Base-by-base conservation (phyloP, 2,329 filamentous ascomycete species). In the Didymella pomorum region DNA sequence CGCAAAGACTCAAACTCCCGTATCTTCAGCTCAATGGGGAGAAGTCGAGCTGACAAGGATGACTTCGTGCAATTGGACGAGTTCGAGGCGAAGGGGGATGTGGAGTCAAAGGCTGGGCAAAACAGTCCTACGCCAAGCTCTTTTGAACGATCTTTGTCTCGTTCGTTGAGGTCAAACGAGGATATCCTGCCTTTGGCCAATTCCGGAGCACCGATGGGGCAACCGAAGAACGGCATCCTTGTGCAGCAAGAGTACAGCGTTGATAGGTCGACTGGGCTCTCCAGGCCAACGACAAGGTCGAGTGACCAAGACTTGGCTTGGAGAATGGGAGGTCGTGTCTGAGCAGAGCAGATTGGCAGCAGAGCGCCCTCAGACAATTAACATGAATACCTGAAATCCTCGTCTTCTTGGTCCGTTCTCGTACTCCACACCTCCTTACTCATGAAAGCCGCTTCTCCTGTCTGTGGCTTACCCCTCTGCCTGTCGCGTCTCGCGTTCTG, bases 401-500 rank as follows among this genome's bases (percentile, higher is more conserved):
- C 25, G 16, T 51, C 46, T 18, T 56, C 18, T 3, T 41, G 26
- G 21, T 56, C 46, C 18, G 46, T 56, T 26, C 41, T 23, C 2
- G 46, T 56, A 2, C 18, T 44, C 46, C 53, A 56, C 1, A 23
- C 33, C 20, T 42, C 46, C 20, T 50, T 46, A 14, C 46, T 56
- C 46, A 51, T 50, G 9, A 51, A 56, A 1, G 23, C 23, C 23
- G 46, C 53, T 25, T 56, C 53, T 9, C 53, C 46, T 5, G 25
- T 45, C 5, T 16, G 25, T 2, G 18, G 46, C 20, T 45, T 31
- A 4, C 46, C 46, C 20, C 14, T 41, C 6, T 29, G 18, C 5
- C 7, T 20, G 29, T 54, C 60, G 26, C 45, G 53, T 55, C 33
- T 63, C 37, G 20, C 41, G 33, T 66, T 64, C 45, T 61, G 50